phyloP scores from a whole-genome alignment of 2,329 filamentous ascomycete genomes.

The Talaromyces atroroseus region DNA sequence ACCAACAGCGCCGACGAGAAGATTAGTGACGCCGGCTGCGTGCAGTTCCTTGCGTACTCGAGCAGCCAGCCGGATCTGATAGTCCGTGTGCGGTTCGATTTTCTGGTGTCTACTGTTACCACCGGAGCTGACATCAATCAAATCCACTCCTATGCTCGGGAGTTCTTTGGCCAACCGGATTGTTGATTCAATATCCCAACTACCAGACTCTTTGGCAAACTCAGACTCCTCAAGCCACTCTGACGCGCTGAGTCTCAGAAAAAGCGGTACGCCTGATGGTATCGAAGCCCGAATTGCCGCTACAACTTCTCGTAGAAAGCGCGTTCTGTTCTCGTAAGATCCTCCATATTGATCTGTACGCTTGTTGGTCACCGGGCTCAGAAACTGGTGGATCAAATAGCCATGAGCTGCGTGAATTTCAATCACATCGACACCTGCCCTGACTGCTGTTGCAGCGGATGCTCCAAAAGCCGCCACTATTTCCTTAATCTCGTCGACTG shows the following conservation, averaged over 20 bases:
- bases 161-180: constrained; percentile 37
- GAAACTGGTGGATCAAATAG: constrained; percentile 65
- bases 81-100: constrained; percentile 42
- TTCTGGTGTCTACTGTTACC: constrained; percentile 42
- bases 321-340: constrained; percentile 56
- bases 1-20: constrained; percentile 50
- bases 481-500: constrained; percentile 58
- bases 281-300: constrained; percentile 44
- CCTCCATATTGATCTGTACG: constrained; percentile 54
- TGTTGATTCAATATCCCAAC: constrained; percentile 39
- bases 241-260: constrained; percentile 64
- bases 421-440: constrained; percentile 69
- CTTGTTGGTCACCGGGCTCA: constrained; percentile 63
- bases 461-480: constrained; percentile 58
- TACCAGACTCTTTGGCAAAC: constrained; percentile 19
- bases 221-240: constrained; percentile 61
- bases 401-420: constrained; percentile 77
- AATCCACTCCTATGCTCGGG: constrained; percentile 38
- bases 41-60: constrained; percentile 39
- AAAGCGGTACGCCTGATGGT: constrained; percentile 62
- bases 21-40: constrained; percentile 25
- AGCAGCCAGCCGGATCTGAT: constrained; percentile 27
- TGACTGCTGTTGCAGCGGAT: constrained; percentile 54
- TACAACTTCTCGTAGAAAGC: constrained; percentile 60
- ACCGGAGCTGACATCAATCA: constrained; percentile 43